Evolutionary conservation across 805 yeast species (phyloP).

Genomic region (Starmerella vaccinii): DNA sequence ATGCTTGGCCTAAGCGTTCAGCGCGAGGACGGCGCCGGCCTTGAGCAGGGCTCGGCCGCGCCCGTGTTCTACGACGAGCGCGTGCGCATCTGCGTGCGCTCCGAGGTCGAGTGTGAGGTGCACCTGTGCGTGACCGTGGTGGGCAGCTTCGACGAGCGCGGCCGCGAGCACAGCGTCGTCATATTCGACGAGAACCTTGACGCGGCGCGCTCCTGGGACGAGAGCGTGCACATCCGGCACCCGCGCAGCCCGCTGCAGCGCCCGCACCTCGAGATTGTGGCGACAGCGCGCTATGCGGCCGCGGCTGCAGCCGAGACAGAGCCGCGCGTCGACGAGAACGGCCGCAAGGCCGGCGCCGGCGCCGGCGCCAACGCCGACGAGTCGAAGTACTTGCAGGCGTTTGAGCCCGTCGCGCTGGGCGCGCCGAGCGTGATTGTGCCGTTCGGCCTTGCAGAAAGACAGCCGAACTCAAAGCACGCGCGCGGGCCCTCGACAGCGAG

Average conservation of each 20-base stretch:
- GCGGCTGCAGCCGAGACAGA: background rate
- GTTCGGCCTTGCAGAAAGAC: background rate
- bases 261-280: conserved; percentile 20
- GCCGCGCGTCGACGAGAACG: background rate
- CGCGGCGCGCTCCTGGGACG: conserved; percentile 3
- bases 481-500: conserved; percentile 7
- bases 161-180: conserved; percentile 15
- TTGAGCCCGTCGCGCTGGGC: conserved; percentile 10
- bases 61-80: conserved; percentile 20
- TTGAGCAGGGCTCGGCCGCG: conserved; percentile 2
- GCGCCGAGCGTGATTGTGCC: conserved; percentile 2
- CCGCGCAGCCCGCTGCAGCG: conserved; percentile 21
- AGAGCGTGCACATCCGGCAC: conserved; percentile 16
- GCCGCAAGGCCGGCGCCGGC: background rate
- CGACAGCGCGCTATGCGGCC: conserved; percentile 14
- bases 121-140: conserved; percentile 18
- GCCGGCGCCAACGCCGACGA: too few relatives aligned
- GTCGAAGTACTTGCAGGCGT: conserved; percentile 7
- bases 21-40: conserved; percentile 11
- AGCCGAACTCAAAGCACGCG: background rate
- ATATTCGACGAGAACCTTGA: conserved; percentile 17
- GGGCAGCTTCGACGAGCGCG: conserved; percentile 17
- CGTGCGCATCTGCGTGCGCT: conserved; percentile 5
- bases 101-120: conserved; percentile 12
- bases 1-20: conserved; percentile 15